phyloP scores from a whole-genome alignment of 2,329 filamentous ascomycete genomes.

The Ascochyta viciae-villosae region DNA sequence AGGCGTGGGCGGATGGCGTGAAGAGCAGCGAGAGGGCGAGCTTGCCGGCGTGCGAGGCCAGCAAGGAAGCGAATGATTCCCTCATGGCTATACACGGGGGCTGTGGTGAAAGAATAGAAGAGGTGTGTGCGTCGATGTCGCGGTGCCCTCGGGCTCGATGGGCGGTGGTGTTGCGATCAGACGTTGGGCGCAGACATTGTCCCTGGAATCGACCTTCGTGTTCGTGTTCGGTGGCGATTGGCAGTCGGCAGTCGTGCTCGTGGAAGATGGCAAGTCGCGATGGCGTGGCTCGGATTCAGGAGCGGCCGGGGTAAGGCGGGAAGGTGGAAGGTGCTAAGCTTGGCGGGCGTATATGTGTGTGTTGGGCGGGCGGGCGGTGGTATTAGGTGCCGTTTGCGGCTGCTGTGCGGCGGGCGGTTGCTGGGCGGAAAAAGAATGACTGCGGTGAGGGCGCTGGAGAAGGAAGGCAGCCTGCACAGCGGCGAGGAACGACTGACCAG shows the following conservation, averaged over 20 bases:
- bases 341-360: conserved; percentile 27
- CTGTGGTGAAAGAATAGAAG: conserved; percentile 31
- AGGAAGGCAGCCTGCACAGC: conserved; percentile 26
- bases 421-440: conserved; percentile 46
- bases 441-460: conserved; percentile 42
- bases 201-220: conserved; percentile 7
- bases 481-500: conserved; percentile 23
- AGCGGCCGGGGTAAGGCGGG: conserved; percentile 27
- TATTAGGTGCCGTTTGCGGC: conserved; percentile 24
- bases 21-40: conserved; percentile 46
- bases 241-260: conserved; percentile 1
- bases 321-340: conserved; percentile 22
- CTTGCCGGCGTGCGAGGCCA: conserved; percentile 48
- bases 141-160: conserved; percentile 20
- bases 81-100: conserved; percentile 44
- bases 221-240: neutral
- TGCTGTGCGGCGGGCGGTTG: conserved; percentile 13
- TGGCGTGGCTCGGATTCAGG: conserved; percentile 17
- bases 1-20: conserved; percentile 38
- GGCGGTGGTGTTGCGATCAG: conserved; percentile 16
- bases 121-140: conserved; percentile 11
- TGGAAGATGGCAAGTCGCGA: conserved; percentile 13
- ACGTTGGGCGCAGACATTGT: conserved; percentile 20
- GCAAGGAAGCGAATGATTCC: conserved; percentile 46
- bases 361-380: conserved; percentile 10